phyloP scores from a whole-genome alignment of 371 early-diverging fungal genomes.

The Saksenaea oblongispora region DNA sequence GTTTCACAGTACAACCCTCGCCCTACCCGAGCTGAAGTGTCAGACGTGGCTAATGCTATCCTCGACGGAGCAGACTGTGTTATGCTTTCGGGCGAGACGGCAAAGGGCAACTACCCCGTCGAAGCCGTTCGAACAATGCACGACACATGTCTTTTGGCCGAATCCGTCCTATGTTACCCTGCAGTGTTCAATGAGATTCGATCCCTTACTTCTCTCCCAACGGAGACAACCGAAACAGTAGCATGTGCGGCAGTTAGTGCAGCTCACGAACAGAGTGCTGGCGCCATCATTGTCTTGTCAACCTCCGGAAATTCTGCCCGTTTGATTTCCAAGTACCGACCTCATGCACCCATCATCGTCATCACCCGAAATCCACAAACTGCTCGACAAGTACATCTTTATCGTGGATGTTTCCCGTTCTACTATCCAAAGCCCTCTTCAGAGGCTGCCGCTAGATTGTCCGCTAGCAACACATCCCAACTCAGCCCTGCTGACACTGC shows the following conservation, averaged over 20 bases:
- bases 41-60: constrained; percentile 98
- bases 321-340: constrained; percentile 93
- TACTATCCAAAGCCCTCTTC: constrained; percentile 66
- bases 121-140: constrained; percentile 80
- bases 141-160: constrained; percentile 74
- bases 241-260: constrained; percentile 93
- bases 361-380: constrained; percentile 84
- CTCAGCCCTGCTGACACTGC: constrained; percentile 39
- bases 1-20: constrained; percentile 75
- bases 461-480: constrained; percentile 21
- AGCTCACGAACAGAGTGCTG: constrained; percentile 83
- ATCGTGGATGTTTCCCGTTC: constrained; percentile 92
- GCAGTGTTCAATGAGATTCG: constrained; percentile 84
- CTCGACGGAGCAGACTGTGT: constrained; percentile 97
- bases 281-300: constrained; percentile 86
- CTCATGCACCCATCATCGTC: constrained; percentile 88
- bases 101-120: constrained; percentile 86
- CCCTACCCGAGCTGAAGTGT: constrained; percentile 98
- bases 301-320: constrained; percentile 86
- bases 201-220: constrained; percentile 70
- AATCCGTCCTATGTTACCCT: constrained; percentile 77
- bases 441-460: constrained; percentile 22
- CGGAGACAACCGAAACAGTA: constrained; percentile 89
- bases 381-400: constrained; percentile 88
- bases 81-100: constrained; percentile 99